Evolutionary conservation across 306 rosid genomes (phyloP), one percentile per base, ranked within the genome.

Genomic region (Vachellia collinsii): DNA sequence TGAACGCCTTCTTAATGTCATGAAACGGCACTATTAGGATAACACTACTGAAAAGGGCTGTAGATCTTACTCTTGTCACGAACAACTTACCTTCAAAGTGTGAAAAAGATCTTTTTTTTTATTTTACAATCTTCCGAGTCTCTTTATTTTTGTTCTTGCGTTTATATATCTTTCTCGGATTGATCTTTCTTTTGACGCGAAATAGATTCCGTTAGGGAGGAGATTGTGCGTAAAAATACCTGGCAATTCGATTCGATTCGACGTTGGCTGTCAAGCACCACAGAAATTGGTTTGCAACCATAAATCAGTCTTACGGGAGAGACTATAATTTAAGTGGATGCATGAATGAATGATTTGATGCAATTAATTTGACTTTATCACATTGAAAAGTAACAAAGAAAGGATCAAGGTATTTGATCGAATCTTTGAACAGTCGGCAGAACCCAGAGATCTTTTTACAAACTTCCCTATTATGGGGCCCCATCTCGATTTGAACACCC

Each of bases 211-310:
- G 41, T 62, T 34, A 34, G 13, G 19, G n/a, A n/a, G 36, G 48
- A 51, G 36, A 34, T 9, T 72, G 43, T 48, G 43, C 0, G 23
- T 36, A 72, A 47, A 14, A 47, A 14, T 37, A 16, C n/a, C 13
- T 56, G 2, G 1, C 34, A 2, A 29, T 29, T 29, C 34, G 34
- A 20, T 71, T 71, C 50, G 19, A 38, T 11, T n/a, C 22, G 64
- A 29, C n/a, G 25, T 25, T 36, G 66, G 77, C 50, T 54, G 67
- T 54, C 46, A 37, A 7, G 53, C 78, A 74, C 34, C 47, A 11
- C 22, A 38, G 39, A 56, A 56, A 11, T 11, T 38, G 73, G 19
- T 41, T 8, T 67, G 8, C 34, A n/a, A 50, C 8, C 34, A n/a
- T 67, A 41, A 67, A 42, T 53, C 53, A 23, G 65, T 34, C 63